Evolutionary conservation across 2,329 filamentous ascomycete genomes (phyloP), one percentile per base, ranked within the genome.

Genomic region (Pestalotiopsis sp.): DNA sequence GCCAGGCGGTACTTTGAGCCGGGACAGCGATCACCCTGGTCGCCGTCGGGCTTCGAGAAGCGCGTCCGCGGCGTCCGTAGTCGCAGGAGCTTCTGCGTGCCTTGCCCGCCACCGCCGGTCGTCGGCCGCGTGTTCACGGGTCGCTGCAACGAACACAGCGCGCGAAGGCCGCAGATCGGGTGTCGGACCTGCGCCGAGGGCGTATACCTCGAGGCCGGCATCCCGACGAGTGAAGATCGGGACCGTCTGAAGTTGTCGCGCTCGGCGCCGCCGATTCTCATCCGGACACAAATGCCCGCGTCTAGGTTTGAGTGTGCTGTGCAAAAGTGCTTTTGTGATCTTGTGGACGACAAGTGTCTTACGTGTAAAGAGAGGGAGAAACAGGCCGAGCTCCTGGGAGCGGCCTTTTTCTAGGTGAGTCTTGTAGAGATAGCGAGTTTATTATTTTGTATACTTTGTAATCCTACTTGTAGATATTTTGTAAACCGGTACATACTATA

Each of bases 301-400:
- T 36, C 63, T 6, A n/a, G 23, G 25, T 66, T 57, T 27, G 23
- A 56, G 23, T 66, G 25, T 14, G 63, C 63, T 3, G 63, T 58
- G 13, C 63, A 66, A 17, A 20, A 45, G 27, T 25, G 45, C 45
- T 52, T 52, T 23, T 52, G 45, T n/a, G 45, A 52, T 52, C 58
- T n/a, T n/a, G 36, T 45, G 14, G 4, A 12, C 6, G 58, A 58
- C 1, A 58, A 62, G 14, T 68, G 67, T 20, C 41, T 68, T 5
- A 59, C 56, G 1, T 68, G 67, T n/a, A 7, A 27, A n/a, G 67
- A 66, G 39, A 65, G 64, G 41, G 27, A 38, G 56, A 23, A 13
- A 20, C 56, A 68, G 36, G 64, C n/a, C 5, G 7, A n/a, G 6
- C 20, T 31, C 11, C 3, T 61, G 1, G 61, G 63, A 4, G 67